Conservation (phyloP, 1,284 basidiomycete genomes). For the Lentinus polychrous region DNA sequence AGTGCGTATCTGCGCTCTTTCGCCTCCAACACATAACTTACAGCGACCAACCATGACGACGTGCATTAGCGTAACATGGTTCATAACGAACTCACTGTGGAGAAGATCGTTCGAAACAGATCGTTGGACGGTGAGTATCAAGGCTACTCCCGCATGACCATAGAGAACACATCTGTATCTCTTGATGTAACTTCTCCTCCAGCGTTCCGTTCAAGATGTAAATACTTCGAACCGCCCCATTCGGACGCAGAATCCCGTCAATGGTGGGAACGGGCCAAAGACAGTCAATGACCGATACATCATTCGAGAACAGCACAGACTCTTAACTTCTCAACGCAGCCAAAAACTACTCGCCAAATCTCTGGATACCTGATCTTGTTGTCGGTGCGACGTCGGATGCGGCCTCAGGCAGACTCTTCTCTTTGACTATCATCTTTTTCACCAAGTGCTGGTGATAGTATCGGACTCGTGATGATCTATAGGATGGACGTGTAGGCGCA, state of each 20-base stretch:
- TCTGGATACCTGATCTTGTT: neutral
- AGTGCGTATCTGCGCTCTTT: constrained; percentile 35
- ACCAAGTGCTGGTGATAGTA: too few species aligned
- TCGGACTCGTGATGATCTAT: too few species aligned
- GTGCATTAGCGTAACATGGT: constrained; percentile 64
- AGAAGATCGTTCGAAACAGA: constrained; percentile 73
- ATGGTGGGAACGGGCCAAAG: constrained; percentile 62
- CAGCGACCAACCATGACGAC: too few species aligned
- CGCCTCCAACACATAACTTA: constrained; percentile 5
- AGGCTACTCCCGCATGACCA: neutral
- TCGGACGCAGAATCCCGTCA: constrained; percentile 53
- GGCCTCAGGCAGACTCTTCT: neutral
- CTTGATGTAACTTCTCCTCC: constrained; percentile 4
- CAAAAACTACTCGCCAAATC: neutral
- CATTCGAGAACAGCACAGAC: too few species aligned
- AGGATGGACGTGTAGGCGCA: too few species aligned
- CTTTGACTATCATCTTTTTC: neutral
- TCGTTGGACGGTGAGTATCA: constrained; percentile 64
- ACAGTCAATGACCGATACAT: constrained; percentile 11
- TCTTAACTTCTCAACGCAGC: neutral
- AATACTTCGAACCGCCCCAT: constrained; percentile 68
- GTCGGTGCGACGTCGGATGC: neutral
- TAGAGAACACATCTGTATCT: constrained; percentile 2
- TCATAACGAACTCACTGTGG: constrained; percentile 72
- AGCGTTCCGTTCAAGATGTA: constrained; percentile 82